phyloP scores from a whole-genome alignment of 164 flowering plant species.

The Cinnamomum chago region DNA sequence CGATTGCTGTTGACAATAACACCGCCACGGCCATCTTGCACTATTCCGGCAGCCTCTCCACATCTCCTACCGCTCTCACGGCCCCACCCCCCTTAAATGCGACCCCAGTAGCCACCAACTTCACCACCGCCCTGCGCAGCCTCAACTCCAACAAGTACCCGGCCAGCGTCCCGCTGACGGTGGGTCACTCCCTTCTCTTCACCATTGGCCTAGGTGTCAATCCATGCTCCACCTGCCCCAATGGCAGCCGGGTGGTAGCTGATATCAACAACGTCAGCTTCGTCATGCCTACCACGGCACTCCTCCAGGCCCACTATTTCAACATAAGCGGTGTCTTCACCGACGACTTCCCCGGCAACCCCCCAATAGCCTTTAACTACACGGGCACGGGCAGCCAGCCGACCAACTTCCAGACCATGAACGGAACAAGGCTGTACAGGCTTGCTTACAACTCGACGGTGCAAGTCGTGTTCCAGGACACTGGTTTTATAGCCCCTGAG shows the following conservation, averaged over 20 bases:
- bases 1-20: conserved; percentile 59
- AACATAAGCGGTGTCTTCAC: conserved; percentile 65
- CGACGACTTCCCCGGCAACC: conserved; percentile 65
- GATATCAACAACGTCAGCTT: conserved; percentile 66
- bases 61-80: conserved; percentile 35
- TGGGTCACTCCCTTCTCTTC: conserved; percentile 58
- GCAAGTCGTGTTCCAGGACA: conserved; percentile 66
- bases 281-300: conserved; percentile 62
- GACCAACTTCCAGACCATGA: conserved; percentile 33
- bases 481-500: conserved; percentile 60
- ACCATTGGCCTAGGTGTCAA: conserved; percentile 64
- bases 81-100: conserved; percentile 53
- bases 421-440: conserved; percentile 56
- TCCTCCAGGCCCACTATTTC: conserved; percentile 74
- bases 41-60: conserved; percentile 51
- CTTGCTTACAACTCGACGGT: conserved; percentile 54
- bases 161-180: conserved; percentile 43
- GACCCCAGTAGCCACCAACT: conserved; percentile 55
- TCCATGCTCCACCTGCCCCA: conserved; percentile 63
- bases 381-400: conserved; percentile 50
- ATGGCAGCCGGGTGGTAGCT: conserved; percentile 69
- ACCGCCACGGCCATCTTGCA: conserved; percentile 70
- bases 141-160: conserved; percentile 61
- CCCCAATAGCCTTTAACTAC: conserved; percentile 50
- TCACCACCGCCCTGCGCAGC: conserved; percentile 48